These are phyloP conservation scores for Botrytis byssoidea DNA, from an alignment of 2,329 filamentous ascomycete genomes.

Conservation along the genomic window DNA sequence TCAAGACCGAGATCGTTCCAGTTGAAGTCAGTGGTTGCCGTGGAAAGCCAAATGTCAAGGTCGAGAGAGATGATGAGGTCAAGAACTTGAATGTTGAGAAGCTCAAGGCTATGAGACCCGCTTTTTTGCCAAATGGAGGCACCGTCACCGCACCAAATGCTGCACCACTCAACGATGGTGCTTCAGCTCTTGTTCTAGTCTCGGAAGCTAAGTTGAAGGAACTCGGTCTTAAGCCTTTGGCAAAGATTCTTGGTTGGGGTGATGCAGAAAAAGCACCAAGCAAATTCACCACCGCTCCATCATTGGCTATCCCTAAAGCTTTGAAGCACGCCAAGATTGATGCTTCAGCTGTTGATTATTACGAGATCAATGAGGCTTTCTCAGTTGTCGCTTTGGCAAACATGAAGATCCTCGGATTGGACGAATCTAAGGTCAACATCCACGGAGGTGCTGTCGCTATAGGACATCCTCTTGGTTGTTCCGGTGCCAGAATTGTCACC, in stretches of 20 bases:
- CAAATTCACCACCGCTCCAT: conserved; percentile 93
- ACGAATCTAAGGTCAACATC: conserved; percentile 86
- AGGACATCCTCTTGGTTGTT: conserved; percentile 90
- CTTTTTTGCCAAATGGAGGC: conserved; percentile 74
- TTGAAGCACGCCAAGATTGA: conserved; percentile 88
- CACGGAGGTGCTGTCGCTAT: conserved; percentile 94
- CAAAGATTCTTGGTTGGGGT: conserved; percentile 96
- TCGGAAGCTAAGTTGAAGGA: conserved; percentile 93
- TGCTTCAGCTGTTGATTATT: conserved; percentile 78
- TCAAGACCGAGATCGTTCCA: conserved; percentile 83
- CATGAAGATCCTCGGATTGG: conserved; percentile 82
- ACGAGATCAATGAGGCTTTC: conserved; percentile 99
- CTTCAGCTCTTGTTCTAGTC: conserved; percentile 86
- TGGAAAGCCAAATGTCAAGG: conserved; percentile 78
- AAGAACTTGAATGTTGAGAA: conserved; percentile 89
- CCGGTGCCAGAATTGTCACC: conserved; percentile 88
- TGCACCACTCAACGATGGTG: conserved; percentile 92
- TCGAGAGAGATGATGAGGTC: conserved; percentile 90
- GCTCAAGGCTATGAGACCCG: conserved; percentile 80
- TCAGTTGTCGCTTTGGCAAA: conserved; percentile 95
- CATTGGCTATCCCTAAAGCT: conserved; percentile 94
- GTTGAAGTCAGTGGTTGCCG: conserved; percentile 84
- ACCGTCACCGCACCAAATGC: conserved; percentile 96
- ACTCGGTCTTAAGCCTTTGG: conserved; percentile 85
- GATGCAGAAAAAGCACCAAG: conserved; percentile 88